A percentile compares a stretch with the other conserved stretches of the same genome.
Evolutionary conservation across 2,329 filamentous ascomycete genomes (phyloP).

Genomic region (Metarhizium brunneum): DNA sequence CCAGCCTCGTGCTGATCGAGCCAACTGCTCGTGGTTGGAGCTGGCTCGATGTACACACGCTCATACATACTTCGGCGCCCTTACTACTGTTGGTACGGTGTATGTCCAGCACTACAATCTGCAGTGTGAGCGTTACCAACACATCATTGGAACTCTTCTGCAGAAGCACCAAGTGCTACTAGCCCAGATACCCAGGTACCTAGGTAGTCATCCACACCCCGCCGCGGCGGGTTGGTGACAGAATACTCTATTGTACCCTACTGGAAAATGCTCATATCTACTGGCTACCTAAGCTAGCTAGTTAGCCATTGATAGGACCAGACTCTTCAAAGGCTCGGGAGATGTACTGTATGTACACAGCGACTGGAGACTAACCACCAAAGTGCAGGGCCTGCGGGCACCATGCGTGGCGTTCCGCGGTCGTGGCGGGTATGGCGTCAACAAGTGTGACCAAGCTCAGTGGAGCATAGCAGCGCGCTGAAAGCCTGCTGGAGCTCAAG

Average conservation of each 20-base stretch:
- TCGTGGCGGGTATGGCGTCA: slow-evolving; percentile 11
- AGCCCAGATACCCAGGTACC: neutral
- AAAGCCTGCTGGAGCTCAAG: neutral
- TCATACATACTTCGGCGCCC: neutral
- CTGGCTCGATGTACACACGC: neutral
- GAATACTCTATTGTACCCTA: too few relatives aligned
- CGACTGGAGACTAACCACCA: neutral
- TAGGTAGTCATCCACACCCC: too few relatives aligned
- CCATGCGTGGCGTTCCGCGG: slow-evolving; percentile 4
- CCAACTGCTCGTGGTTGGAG: neutral
- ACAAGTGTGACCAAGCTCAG: slow-evolving; percentile 6
- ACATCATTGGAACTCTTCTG: neutral
- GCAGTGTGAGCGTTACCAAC: neutral
- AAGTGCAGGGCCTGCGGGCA: neutral
- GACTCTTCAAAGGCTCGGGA: too few relatives aligned
- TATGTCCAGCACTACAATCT: neutral
- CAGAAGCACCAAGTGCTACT: neutral
- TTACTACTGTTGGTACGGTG: neutral
- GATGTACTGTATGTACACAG: too few relatives aligned
- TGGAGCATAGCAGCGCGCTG: slow-evolving; percentile 2
- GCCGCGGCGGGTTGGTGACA: too few relatives aligned
- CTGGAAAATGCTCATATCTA: too few relatives aligned
- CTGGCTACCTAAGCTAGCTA: too few relatives aligned
- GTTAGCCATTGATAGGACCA: too few relatives aligned
- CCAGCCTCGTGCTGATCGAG: slow-evolving; percentile 1